Evolutionary conservation across 2,329 filamentous ascomycete species (phyloP).

Genomic region (Trichoderma afroharzianum): DNA sequence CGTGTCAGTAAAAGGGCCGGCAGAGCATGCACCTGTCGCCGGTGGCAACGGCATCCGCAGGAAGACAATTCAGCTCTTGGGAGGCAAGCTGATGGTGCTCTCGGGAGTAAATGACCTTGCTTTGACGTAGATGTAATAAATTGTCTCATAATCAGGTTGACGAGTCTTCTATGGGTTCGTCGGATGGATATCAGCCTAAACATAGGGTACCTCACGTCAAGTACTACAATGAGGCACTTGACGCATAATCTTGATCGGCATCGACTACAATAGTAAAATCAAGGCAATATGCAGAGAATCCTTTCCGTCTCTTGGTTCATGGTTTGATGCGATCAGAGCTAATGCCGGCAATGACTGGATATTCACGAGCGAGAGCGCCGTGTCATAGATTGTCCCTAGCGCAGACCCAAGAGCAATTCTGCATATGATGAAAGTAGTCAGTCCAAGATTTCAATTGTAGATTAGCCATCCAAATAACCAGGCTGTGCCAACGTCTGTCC

Average conservation of each 20-base stretch:
- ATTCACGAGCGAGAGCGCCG: not conserved
- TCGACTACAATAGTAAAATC: too few relatives aligned
- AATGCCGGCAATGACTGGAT: too few relatives aligned
- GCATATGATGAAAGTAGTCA: not conserved
- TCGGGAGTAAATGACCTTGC: not conserved
- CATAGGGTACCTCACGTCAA: not conserved
- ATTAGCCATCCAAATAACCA: not conserved
- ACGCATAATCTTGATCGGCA: not conserved
- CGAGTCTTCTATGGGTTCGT: not conserved
- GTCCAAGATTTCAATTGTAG: not conserved
- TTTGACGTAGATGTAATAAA: constrained; percentile 2
- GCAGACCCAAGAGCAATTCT: not conserved
- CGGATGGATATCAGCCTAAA: constrained; percentile 11
- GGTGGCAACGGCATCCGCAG: not conserved
- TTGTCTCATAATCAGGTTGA: constrained; percentile 2
- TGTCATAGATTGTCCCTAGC: not conserved
- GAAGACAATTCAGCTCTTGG: not conserved
- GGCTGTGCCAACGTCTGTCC: not conserved
- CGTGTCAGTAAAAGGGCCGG: not conserved
- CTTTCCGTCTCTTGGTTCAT: not conserved
- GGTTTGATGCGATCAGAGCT: not conserved
- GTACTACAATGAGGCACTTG: not conserved
- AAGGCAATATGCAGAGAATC: not conserved
- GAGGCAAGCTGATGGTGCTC: not conserved
- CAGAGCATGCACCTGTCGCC: not conserved